phyloP scores from a whole-genome alignment of 805 yeast species.

The Isabelozyma rhagii region DNA sequence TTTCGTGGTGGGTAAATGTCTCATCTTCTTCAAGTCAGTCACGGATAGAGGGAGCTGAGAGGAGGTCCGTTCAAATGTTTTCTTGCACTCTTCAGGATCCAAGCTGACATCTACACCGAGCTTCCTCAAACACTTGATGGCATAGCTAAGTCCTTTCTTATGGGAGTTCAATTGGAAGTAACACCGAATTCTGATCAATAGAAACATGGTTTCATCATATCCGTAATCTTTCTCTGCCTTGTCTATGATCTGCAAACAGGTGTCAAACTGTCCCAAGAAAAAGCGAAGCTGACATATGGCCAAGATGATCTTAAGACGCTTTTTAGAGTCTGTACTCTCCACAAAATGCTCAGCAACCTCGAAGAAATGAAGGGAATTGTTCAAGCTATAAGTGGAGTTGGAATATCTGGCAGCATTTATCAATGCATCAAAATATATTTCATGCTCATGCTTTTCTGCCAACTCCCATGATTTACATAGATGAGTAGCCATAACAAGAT shows the following conservation, averaged over 20 bases:
- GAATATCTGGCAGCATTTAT: slow-evolving; percentile 44
- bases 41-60: slow-evolving; percentile 37
- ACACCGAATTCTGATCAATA: slow-evolving; percentile 36
- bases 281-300: slow-evolving; percentile 31
- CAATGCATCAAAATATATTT: slow-evolving; percentile 35
- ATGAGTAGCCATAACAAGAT: slow-evolving; percentile 39
- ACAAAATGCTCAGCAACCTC: slow-evolving; percentile 29
- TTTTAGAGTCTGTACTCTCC: slow-evolving; percentile 12
- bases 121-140: slow-evolving; percentile 29
- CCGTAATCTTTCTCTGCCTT: slow-evolving; percentile 25
- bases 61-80: slow-evolving; percentile 14
- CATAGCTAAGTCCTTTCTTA: slow-evolving; percentile 31
- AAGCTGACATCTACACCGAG: slow-evolving; percentile 31
- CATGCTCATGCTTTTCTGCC: slow-evolving; percentile 28
- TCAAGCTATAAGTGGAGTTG: slow-evolving; percentile 40
- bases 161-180: slow-evolving; percentile 24
- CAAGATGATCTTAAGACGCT: slow-evolving; percentile 19
- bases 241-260: slow-evolving; percentile 34
- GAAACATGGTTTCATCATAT: slow-evolving; percentile 31
- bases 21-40: slow-evolving; percentile 33
- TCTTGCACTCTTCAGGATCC: slow-evolving; percentile 20
- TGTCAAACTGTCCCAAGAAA: slow-evolving; percentile 25
- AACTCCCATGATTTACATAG: slow-evolving; percentile 33
- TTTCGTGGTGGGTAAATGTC: slow-evolving; percentile 14
- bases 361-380: slow-evolving; percentile 39